Percentiles rank a stretch among this genome's conserved stretches.
phyloP scores from a whole-genome alignment of 306 rosid species.

The Spatholobus suberectus region DNA sequence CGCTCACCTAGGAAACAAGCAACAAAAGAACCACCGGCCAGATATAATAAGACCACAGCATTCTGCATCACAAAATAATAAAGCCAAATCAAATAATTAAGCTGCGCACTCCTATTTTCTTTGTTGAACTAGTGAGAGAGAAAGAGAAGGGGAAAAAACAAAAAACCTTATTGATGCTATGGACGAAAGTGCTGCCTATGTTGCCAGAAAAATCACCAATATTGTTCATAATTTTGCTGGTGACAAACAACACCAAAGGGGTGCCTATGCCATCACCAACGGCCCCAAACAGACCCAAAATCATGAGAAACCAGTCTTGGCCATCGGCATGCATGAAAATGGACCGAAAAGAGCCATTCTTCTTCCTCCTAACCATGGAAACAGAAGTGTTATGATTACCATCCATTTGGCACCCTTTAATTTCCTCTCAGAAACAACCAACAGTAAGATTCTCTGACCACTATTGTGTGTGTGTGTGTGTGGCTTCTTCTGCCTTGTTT shows the following conservation, averaged over 20 bases:
- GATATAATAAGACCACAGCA: constrained; percentile 67
- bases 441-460: constrained; percentile 31
- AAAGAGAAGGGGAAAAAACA: too few species aligned
- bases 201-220: constrained; percentile 35
- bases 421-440: constrained; percentile 35
- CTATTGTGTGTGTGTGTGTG: background rate
- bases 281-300: constrained; percentile 68
- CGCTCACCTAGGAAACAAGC: constrained; percentile 86
- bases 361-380: constrained; percentile 37
- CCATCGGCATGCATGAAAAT: constrained; percentile 85
- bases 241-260: constrained; percentile 55
- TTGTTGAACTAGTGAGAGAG: background rate
- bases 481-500: background rate
- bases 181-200: background rate
- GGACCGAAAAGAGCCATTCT: constrained; percentile 54
- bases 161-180: constrained; percentile 34
- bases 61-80: constrained; percentile 64
- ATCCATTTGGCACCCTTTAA: constrained; percentile 35
- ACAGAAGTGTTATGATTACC: constrained; percentile 1
- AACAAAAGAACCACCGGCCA: constrained; percentile 74
- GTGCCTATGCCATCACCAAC: constrained; percentile 72
- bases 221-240: constrained; percentile 50
- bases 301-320: constrained; percentile 61
- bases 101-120: background rate
- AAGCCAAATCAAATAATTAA: constrained; percentile 26